phyloP scores from a whole-genome alignment of 1,284 basidiomycete genomes.

The Violaceomyces palustris region DNA sequence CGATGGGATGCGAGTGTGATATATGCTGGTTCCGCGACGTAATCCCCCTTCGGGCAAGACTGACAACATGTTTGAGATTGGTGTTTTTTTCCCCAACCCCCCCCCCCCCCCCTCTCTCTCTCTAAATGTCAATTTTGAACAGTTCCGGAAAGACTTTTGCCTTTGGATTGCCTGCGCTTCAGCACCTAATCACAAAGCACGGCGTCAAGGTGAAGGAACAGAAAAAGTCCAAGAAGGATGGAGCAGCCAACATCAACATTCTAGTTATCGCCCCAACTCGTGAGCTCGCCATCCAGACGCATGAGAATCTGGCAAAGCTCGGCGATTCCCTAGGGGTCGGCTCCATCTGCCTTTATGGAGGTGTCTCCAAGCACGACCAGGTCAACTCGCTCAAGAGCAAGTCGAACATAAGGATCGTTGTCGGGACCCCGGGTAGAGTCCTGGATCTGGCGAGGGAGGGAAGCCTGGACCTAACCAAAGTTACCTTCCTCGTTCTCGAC shows the following conservation, averaged over 20 bases:
- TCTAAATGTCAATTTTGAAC: too few species aligned
- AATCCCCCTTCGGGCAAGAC: too few species aligned
- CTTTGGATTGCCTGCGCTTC: conserved; percentile 85
- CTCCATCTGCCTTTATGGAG: conserved; percentile 84
- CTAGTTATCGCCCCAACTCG: conserved; percentile 89
- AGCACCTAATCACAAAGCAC: conserved; percentile 61
- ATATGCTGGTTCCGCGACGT: too few species aligned
- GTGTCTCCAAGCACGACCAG: conserved; percentile 82
- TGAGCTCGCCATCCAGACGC: conserved; percentile 89
- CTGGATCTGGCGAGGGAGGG: conserved; percentile 82
- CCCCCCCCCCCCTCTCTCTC: too few species aligned
- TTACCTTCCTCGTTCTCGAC: conserved; percentile 87
- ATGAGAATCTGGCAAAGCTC: conserved; percentile 73
- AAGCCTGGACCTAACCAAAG: conserved; percentile 65
- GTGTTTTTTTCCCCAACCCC: too few species aligned
- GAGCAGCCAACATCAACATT: conserved; percentile 61
- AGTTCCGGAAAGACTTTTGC: conserved; percentile 85
- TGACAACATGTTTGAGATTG: too few species aligned
- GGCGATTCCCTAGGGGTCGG: conserved; percentile 72
- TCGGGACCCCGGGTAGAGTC: conserved; percentile 90
- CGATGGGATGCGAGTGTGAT: too few species aligned
- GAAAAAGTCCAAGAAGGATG: conserved; percentile 34
- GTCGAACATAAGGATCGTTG: conserved; percentile 65
- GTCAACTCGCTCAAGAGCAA: conserved; percentile 60
- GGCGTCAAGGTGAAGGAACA: conserved; percentile 18